Conservation (phyloP, 768 basidiomycete genomes). For the Sistotremastrum suecicum region DNA sequence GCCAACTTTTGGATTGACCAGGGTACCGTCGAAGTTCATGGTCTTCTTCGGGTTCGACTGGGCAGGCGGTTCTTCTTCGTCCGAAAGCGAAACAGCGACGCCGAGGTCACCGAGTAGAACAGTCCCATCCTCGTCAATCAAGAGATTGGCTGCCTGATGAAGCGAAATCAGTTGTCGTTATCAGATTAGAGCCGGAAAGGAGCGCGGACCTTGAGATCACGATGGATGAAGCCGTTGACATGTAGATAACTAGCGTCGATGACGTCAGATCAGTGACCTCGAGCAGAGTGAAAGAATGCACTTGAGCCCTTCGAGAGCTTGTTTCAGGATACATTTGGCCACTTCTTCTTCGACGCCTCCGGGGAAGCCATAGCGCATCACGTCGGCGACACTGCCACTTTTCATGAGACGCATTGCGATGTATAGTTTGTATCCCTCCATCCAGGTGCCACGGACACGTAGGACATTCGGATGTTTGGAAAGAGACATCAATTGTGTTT, state of each 20-base stretch:
- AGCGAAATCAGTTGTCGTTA: too few species aligned
- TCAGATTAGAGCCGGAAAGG: too few species aligned
- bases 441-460: conserved; percentile 83
- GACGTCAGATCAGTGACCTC: not conserved
- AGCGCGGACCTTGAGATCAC: conserved; percentile 54
- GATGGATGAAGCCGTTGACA: conserved; percentile 80
- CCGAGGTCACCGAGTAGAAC: conserved; percentile 88
- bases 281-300: conserved; percentile 20
- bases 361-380: conserved; percentile 73
- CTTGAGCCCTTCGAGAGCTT: conserved; percentile 82
- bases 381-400: conserved; percentile 72
- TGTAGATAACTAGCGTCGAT: conserved; percentile 55
- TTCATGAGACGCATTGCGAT: conserved; percentile 88
- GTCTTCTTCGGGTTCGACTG: conserved; percentile 14
- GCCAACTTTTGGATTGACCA: too few species aligned
- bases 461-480: conserved; percentile 90
- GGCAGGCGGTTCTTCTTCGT: conserved; percentile 33
- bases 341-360: conserved; percentile 91
- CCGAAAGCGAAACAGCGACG: conserved; percentile 72
- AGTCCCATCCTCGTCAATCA: conserved; percentile 82
- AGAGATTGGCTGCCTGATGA: conserved; percentile 61
- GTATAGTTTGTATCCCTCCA: conserved; percentile 66
- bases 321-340: conserved; percentile 67
- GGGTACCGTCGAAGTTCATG: conserved; percentile 21
- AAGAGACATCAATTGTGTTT: conserved; percentile 85